Base-by-base conservation (phyloP, 2,329 filamentous ascomycete species). In the Geosmithia putterillii region DNA sequence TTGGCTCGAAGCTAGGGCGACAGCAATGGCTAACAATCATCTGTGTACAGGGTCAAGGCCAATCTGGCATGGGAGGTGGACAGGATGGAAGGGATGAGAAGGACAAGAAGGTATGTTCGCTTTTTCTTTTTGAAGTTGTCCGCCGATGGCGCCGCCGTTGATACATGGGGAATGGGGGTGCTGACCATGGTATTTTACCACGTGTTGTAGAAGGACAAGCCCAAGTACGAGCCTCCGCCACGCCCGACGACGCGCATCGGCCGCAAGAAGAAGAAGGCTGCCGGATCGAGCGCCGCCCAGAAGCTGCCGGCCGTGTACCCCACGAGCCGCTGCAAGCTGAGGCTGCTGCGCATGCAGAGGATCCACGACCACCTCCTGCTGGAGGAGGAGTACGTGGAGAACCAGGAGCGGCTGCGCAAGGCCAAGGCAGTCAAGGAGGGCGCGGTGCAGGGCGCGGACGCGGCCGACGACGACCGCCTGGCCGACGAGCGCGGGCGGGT, bases 341-440 rank as follows among this genome's bases (percentile, higher is more conserved):
- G 90, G 54, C 87, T 96, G 50, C 78, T 98, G 47, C 86, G 92
- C 56, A 95, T 98, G 92, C 92, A 98, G 70, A 83, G 92, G 58
- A 88, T 96, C 55, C 94, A 98, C 71, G 92, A 98, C 61, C 92
- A 98, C 59, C 74, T 98, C 47, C 72, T 98, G 48, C 79, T 98
- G 23, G 92, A 98, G 63, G 92, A 98, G 62, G 92, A 98, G 66
- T 98, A 95, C 52, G 92, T 98, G 48, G 90, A 96, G 72, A 98
- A 98, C 64, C 92, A 98, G 67, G 92, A 98, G 67, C 86, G 87
- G 39, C 72, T 95, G 55, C 82, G 94, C 56, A 95, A 95, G 65
- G 83, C 88, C 50, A 95, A 95, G 74, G 76, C 80, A 1, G 83
- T 78, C 44, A 83, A 86, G 59, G 82, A 83, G 52, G 80, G 76